phyloP scores from a whole-genome alignment of 768 basidiomycete species.

The Dioszegia hungarica region DNA sequence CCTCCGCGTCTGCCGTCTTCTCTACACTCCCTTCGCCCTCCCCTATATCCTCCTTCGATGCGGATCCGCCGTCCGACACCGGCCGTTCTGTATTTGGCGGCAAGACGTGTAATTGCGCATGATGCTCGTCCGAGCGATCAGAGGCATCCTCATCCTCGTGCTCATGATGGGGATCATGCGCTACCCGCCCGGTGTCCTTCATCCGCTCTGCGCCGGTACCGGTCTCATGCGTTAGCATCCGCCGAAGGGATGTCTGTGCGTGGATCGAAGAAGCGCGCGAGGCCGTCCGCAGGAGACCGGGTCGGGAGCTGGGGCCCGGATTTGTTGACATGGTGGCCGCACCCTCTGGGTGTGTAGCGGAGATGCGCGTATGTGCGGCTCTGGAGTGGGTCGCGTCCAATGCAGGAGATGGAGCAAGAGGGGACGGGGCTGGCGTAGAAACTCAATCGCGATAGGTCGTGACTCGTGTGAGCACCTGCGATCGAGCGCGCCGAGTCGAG shows the following conservation, averaged over 20 bases:
- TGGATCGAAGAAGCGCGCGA: slow-evolving; percentile 18
- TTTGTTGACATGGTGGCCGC: not conserved
- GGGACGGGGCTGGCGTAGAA: too few relatives aligned
- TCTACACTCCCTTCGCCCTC: not conserved
- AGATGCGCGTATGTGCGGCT: too few relatives aligned
- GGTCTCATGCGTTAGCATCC: slow-evolving; percentile 43
- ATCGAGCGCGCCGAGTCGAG: too few relatives aligned
- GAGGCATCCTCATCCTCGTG: slow-evolving; percentile 17
- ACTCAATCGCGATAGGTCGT: too few relatives aligned
- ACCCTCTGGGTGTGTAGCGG: too few relatives aligned
- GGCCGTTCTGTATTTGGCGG: too few relatives aligned
- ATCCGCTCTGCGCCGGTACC: slow-evolving; percentile 15
- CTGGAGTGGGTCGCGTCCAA: too few relatives aligned
- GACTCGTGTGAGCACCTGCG: too few relatives aligned
- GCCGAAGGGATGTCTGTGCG: slow-evolving; percentile 29
- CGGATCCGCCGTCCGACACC: too few relatives aligned
- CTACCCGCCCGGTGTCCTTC: slow-evolving; percentile 7
- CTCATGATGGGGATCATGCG: slow-evolving; percentile 30
- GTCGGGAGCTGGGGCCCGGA: not conserved
- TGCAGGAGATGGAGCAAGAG: too few relatives aligned
- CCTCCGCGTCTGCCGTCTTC: not conserved
- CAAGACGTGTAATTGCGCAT: too few relatives aligned
- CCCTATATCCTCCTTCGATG: too few relatives aligned
- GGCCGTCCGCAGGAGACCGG: not conserved
- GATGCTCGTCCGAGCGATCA: not conserved